Percentiles rank a stretch among this genome's conserved stretches.
phyloP scores from a whole-genome alignment of 257 asterid genomes.

The Nyctanthes arbortristis region DNA sequence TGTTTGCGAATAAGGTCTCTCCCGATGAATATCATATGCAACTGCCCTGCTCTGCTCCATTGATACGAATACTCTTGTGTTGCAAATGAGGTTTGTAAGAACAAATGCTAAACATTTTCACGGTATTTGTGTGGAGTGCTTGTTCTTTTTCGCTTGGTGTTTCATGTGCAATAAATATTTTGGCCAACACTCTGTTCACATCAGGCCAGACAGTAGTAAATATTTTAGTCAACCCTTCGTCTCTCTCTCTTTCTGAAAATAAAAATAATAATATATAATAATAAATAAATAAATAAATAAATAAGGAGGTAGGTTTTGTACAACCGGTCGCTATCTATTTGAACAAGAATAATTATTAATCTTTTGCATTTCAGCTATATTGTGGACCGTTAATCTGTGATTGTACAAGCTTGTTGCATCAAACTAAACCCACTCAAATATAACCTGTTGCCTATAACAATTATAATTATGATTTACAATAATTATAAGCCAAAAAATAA shows the following conservation, averaged over 20 bases:
- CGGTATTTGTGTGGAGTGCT: background rate
- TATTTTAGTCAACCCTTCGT: too few relatives aligned
- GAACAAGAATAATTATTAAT: background rate
- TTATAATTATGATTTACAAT: constrained; percentile 33
- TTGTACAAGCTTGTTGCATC: background rate
- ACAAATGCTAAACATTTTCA: background rate
- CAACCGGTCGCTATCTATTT: too few relatives aligned
- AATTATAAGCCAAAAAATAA: constrained; percentile 18
- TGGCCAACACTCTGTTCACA: background rate
- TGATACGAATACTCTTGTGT: background rate
- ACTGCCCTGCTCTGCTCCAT: background rate
- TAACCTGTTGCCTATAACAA: constrained; percentile 25
- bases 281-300: too few relatives aligned
- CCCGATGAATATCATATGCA: background rate
- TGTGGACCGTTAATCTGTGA: constrained; percentile 8
- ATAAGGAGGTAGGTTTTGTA: too few relatives aligned
- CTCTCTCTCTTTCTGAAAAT: too few relatives aligned
- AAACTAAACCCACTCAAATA: background rate
- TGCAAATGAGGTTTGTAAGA: background rate
- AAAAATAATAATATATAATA: too few relatives aligned
- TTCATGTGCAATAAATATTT: constrained; percentile 18
- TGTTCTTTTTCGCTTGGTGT: constrained; percentile 5
- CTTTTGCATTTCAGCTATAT: constrained; percentile 18
- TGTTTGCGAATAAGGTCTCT: constrained; percentile 42
- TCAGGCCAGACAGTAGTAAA: too few relatives aligned